These are phyloP conservation scores for Debaryomycetaceae sp. DNA, from an alignment of 1,139 yeast species.

Conservation along the genomic window DNA sequence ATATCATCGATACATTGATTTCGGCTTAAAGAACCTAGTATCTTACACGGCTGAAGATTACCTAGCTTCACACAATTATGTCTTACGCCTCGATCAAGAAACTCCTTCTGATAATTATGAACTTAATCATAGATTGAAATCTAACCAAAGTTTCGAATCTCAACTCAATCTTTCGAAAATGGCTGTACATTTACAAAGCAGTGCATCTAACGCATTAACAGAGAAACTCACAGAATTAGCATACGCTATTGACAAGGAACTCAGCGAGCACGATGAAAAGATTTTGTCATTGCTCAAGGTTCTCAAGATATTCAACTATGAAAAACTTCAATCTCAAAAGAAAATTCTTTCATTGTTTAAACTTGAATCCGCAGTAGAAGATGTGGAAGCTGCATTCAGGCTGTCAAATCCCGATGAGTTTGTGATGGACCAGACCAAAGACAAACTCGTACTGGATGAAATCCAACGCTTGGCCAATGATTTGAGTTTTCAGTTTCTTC, in stretches of 20 bases:
- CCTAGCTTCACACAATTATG: conserved; percentile 37
- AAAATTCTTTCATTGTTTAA: conserved; percentile 33
- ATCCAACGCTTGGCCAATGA: conserved; percentile 40
- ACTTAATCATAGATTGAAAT: conserved; percentile 10
- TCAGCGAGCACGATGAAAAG: conserved; percentile 36
- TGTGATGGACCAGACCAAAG: conserved; percentile 22
- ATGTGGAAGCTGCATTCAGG: conserved; percentile 9
- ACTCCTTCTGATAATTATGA: conserved; percentile 8
- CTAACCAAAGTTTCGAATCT: conserved; percentile 34
- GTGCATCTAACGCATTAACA: conserved; percentile 33
- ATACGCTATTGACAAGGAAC: conserved; percentile 39
- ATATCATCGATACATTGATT: conserved; percentile 69
- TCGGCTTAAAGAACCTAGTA: conserved; percentile 58
- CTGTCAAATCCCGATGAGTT: conserved; percentile 11
- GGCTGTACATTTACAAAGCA: conserved; percentile 35
- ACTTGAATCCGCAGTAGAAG: conserved; percentile 34
- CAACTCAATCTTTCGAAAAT: conserved; percentile 37
- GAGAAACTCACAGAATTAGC: conserved; percentile 42
- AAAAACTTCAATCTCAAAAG: conserved; percentile 34
- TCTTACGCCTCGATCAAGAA: conserved; percentile 23
- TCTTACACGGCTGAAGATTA: conserved; percentile 77
- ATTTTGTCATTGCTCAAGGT: conserved; percentile 28
- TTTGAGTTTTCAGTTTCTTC: conserved; percentile 35
- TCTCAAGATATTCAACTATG: conserved; percentile 22
- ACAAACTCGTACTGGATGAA: conserved; percentile 42